A percentile compares a stretch with the other conserved stretches of the same genome.
Evolutionary conservation across 768 basidiomycete genomes (phyloP).

Genomic region (Termitomyces sp.): DNA sequence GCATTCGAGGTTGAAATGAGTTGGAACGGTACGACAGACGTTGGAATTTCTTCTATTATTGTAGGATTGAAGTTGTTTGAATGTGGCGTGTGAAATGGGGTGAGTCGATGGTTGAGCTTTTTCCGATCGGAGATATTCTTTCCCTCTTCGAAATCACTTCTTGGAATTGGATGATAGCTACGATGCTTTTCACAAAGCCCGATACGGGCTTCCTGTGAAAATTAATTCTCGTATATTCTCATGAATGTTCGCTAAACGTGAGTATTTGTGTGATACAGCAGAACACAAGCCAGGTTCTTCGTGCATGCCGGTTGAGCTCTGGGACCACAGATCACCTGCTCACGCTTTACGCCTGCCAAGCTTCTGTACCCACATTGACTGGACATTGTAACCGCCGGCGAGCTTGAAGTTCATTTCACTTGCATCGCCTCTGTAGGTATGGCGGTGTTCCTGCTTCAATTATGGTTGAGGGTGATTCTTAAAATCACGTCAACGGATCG

Average conservation of each 20-base stretch:
- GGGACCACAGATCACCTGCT: background rate
- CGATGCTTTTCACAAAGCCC: background rate
- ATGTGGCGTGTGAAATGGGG: constrained; percentile 3
- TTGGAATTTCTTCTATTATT: background rate
- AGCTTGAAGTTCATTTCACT: constrained; percentile 6
- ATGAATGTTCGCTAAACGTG: constrained; percentile 1
- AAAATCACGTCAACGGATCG: constrained; percentile 3
- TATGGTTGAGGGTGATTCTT: constrained; percentile 2
- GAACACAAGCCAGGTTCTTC: background rate
- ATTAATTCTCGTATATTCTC: background rate
- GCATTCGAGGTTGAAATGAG: background rate
- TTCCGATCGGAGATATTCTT: background rate
- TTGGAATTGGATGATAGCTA: background rate
- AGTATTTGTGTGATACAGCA: background rate
- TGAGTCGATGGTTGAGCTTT: background rate
- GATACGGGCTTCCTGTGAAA: constrained; percentile 3
- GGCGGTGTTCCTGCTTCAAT: constrained; percentile 1
- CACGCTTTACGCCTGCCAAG: background rate
- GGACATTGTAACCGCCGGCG: constrained; percentile 2
- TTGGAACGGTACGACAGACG: background rate
- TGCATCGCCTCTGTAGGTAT: background rate
- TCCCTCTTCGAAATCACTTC: background rate
- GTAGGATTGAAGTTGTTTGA: background rate
- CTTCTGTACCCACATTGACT: background rate
- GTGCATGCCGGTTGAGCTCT: background rate